Percentiles rank a stretch among this genome's conserved stretches.
phyloP scores from a whole-genome alignment of 2,329 filamentous ascomycete species.

The Ceratocystis cubensis region DNA sequence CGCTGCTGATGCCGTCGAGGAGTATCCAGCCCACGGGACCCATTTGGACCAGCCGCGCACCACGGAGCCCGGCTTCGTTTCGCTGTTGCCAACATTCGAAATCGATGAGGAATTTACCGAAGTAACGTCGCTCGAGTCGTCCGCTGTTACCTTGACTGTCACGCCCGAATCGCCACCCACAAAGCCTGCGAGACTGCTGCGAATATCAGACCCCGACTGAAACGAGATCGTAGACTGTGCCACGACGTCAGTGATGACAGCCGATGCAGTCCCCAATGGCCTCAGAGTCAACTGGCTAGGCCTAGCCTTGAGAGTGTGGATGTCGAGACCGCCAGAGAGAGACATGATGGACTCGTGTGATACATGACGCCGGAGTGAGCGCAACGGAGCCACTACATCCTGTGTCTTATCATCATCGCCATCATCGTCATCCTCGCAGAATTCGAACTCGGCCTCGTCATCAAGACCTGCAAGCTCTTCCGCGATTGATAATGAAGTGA shows the following conservation, averaged over 20 bases:
- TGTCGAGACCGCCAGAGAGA: conserved; percentile 75
- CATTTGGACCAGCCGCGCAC: conserved; percentile 17
- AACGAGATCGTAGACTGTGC: conserved; percentile 44
- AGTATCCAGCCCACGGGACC: conserved; percentile 18
- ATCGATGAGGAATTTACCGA: conserved; percentile 18
- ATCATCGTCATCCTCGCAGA: conserved; percentile 25
- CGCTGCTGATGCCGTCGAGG: background rate
- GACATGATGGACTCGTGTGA: conserved; percentile 89
- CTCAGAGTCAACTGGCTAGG: conserved; percentile 60
- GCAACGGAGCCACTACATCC: conserved; percentile 31
- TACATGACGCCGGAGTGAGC: conserved; percentile 47
- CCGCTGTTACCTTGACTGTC: background rate
- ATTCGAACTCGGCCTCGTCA: conserved; percentile 21
- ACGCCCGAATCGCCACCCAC: background rate
- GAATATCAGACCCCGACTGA: conserved; percentile 17
- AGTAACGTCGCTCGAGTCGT: conserved; percentile 7
- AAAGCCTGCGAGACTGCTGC: conserved; percentile 14
- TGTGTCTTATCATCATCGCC: conserved; percentile 26
- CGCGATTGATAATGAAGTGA: conserved; percentile 17
- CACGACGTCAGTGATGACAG: conserved; percentile 45
- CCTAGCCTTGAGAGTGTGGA: conserved; percentile 64
- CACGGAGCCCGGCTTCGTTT: background rate
- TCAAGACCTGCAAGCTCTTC: conserved; percentile 21
- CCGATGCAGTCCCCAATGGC: conserved; percentile 42
- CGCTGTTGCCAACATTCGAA: conserved; percentile 6